Percentiles rank a stretch among this genome's conserved stretches.
phyloP scores from a whole-genome alignment of 192 early-diverging fungal genomes.

The Dissophora globulifera region DNA sequence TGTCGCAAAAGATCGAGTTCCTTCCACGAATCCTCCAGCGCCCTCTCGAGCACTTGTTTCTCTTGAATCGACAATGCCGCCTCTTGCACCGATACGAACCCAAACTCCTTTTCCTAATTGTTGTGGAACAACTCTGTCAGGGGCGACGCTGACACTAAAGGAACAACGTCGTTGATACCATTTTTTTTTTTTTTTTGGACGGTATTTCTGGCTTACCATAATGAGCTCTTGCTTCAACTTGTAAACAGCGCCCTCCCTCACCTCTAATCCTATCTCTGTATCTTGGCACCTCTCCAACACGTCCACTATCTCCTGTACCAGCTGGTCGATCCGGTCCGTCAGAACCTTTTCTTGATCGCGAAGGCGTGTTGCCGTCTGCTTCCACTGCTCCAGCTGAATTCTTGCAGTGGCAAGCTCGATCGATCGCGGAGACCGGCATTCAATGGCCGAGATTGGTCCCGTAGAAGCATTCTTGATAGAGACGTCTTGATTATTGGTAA shows the following conservation, averaged over 20 bases:
- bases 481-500: too few relatives aligned
- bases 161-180: background rate
- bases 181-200: background rate
- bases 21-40: conserved; percentile 1
- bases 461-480: background rate
- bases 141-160: too few relatives aligned
- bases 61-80: conserved; percentile 25
- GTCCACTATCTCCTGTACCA: conserved; percentile 17
- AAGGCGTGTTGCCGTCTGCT: conserved; percentile 4
- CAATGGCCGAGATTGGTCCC: background rate
- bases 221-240: conserved; percentile 5
- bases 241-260: background rate
- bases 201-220: conserved; percentile 8
- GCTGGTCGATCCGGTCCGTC: conserved; percentile 2
- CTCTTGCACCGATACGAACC: conserved; percentile 26
- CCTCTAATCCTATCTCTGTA: conserved; percentile 2
- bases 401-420: conserved; percentile 8
- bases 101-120: conserved; percentile 20
- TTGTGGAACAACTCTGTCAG: too few relatives aligned
- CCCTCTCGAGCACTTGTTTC: conserved; percentile 11
- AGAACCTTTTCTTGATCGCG: conserved; percentile 12
- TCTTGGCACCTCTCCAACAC: conserved; percentile 12
- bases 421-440: conserved; percentile 2
- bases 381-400: conserved; percentile 14
- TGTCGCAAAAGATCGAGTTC: conserved; percentile 2